Percentiles rank a stretch among this genome's conserved stretches.
phyloP scores from a whole-genome alignment of 2,329 filamentous ascomycete genomes.

The Cladosporium colombiae region DNA sequence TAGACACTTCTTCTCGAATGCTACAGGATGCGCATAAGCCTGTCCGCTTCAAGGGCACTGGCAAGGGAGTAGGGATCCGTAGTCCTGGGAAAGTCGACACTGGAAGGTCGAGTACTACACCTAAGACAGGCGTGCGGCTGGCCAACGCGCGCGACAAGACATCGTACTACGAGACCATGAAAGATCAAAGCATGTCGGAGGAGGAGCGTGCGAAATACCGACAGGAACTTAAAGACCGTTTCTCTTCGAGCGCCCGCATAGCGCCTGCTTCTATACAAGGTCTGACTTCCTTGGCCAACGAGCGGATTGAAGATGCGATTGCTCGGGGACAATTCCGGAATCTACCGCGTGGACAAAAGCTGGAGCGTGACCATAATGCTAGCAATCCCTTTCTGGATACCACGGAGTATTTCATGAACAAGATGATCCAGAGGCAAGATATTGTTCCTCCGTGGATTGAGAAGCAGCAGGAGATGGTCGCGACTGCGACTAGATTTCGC shows the following conservation, averaged over 20 bases:
- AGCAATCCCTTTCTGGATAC: slow-evolving; percentile 91
- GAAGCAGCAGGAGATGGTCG: slow-evolving; percentile 87
- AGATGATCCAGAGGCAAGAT: slow-evolving; percentile 95
- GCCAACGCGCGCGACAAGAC: slow-evolving; percentile 61
- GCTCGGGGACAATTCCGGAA: slow-evolving; percentile 86
- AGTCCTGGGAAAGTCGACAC: slow-evolving; percentile 47
- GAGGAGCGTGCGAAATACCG: slow-evolving; percentile 72
- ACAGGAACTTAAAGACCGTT: slow-evolving; percentile 76
- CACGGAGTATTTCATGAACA: slow-evolving; percentile 97
- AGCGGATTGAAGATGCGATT: slow-evolving; percentile 92
- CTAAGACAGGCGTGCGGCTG: slow-evolving; percentile 51
- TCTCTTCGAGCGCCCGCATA: slow-evolving; percentile 71
- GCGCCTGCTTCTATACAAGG: slow-evolving; percentile 73
- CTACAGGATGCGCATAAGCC: slow-evolving; percentile 63
- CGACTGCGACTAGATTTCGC: slow-evolving; percentile 70
- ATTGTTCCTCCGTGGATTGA: slow-evolving; percentile 98
- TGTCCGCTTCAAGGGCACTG: slow-evolving; percentile 39
- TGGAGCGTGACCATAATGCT: slow-evolving; percentile 79
- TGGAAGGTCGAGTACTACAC: slow-evolving; percentile 40
- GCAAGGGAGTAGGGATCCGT: slow-evolving; percentile 32
- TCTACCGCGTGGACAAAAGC: slow-evolving; percentile 74
- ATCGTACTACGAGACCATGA: slow-evolving; percentile 55
- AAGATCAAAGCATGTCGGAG: slow-evolving; percentile 62
- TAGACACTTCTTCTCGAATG: slow-evolving; percentile 81
- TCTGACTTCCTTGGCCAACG: slow-evolving; percentile 80